phyloP scores from a whole-genome alignment of 2,329 filamentous ascomycete genomes.

The Sclerotinia sclerotiorum region DNA sequence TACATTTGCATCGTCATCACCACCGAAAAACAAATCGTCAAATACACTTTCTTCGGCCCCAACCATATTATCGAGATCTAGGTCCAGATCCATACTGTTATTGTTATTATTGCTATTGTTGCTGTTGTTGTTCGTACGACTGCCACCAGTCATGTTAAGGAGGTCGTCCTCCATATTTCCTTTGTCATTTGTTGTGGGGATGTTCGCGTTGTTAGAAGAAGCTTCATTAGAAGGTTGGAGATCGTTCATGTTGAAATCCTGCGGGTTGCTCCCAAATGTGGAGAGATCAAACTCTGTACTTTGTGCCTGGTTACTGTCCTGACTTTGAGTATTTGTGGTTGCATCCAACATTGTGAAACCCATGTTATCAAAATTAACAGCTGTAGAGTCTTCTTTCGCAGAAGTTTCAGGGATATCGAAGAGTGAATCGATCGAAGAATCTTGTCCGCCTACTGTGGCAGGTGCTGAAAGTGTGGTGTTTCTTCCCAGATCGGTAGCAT shows the following conservation, averaged over 20 bases:
- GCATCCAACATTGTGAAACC: conserved; percentile 34
- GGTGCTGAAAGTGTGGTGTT: conserved; percentile 29
- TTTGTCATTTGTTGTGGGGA: conserved; percentile 23
- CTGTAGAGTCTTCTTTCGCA: conserved; percentile 27
- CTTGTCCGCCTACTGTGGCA: conserved; percentile 28
- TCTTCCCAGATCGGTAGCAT: conserved; percentile 34
- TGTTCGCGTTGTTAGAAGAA: conserved; percentile 25
- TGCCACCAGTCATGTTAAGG: conserved; percentile 26
- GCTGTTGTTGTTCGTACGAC: neutral
- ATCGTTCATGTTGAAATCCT: conserved; percentile 45
- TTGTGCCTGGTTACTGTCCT: conserved; percentile 32
- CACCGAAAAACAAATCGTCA: conserved; percentile 38
- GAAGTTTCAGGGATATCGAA: conserved; percentile 35
- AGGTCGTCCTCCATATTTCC: conserved; percentile 29
- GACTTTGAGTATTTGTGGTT: conserved; percentile 26
- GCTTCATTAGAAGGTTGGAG: conserved; percentile 29
- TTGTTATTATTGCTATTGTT: conserved; percentile 17
- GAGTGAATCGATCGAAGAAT: conserved; percentile 36
- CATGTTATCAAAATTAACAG: conserved; percentile 36
- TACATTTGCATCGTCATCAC: conserved; percentile 29
- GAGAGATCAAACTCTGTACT: conserved; percentile 38
- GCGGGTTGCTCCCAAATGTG: conserved; percentile 40
- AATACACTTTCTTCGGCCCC: conserved; percentile 37
- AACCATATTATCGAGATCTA: conserved; percentile 53
- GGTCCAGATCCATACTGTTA: conserved; percentile 48